These are phyloP conservation scores for Neocatenulostroma microsporum DNA, from an alignment of 2,329 filamentous ascomycete species.

Conservation along the genomic window DNA sequence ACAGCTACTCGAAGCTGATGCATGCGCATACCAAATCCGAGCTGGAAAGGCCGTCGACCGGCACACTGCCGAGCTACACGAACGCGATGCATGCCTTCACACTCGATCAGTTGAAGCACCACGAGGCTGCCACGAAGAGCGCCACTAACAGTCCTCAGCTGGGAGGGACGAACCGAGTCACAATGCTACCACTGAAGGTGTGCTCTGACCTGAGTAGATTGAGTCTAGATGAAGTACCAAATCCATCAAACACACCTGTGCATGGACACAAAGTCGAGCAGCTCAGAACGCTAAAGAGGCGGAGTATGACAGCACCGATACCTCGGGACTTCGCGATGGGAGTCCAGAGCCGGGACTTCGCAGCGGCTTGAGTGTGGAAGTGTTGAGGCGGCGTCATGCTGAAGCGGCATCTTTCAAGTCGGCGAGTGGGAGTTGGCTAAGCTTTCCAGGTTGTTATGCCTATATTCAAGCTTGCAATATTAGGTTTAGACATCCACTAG, in stretches of 20 bases:
- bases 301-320: slow-evolving; percentile 15
- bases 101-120: slow-evolving; percentile 16
- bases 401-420: no score
- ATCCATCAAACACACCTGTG: slow-evolving; percentile 17
- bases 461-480: no score
- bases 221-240: slow-evolving; percentile 15
- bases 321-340: slow-evolving; percentile 11
- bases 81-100: slow-evolving; percentile 23
- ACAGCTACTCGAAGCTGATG: slow-evolving; percentile 18
- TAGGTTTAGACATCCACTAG: no score
- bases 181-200: slow-evolving; percentile 10
- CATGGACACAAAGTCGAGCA: background rate
- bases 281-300: slow-evolving; percentile 4
- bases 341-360: slow-evolving; percentile 6
- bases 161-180: slow-evolving; percentile 1
- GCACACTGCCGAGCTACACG: slow-evolving; percentile 17
- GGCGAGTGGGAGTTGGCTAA: no score
- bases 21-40: slow-evolving; percentile 18
- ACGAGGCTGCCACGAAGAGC: slow-evolving; percentile 10
- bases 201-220: slow-evolving; percentile 11
- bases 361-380: background rate
- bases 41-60: slow-evolving; percentile 7
- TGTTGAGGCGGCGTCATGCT: no score
- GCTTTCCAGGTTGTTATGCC: no score
- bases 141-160: slow-evolving; percentile 11